Evolutionary conservation across 768 basidiomycete genomes (phyloP), one percentile per base, ranked within the genome.

Genomic region (Amanita rimosa): DNA sequence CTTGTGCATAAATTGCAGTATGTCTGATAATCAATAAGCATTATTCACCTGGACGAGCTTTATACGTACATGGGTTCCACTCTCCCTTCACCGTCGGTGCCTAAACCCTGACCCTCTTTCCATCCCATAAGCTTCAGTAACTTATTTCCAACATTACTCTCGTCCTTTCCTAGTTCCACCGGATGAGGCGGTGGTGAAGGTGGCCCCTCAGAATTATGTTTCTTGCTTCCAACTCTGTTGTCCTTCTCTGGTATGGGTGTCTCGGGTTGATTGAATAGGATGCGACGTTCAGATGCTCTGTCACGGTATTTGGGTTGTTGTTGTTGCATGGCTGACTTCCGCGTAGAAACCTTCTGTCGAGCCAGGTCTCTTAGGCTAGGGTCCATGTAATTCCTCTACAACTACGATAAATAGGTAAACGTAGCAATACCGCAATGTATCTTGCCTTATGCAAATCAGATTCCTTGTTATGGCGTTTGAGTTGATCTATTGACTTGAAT

Each of bases 71-170:
- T 81, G 10, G 94, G 93, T 49, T 94, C 90, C 9, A 90, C 81
- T 49, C 92, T 67, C 38, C 94, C 94, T 46, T 89, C 86, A 3
- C 86, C 86, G 41, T 74, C 74, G 6, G 79, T 74, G 0, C 95
- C 95, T 35, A 98, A 66, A 1, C 95, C 94, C 13, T 76, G 81
- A 5, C 94, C 94, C 57, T 86, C 85, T 53, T 75, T 87, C 94
- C 94, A 98, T 0, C 95, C 96, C 94, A 98, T 97, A 79, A 95
- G 94, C 63, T 91, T 90, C 53, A 98, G 64, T 50, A 99, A 62
- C 59, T 90, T 93, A 60, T 94, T 94, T 5, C 96, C 96, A 9
- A 91, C 77, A 56, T 98, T 98, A 36, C 58, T 81, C 44, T 83
- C 79, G 57, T 97, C 93, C 60, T 88, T 70, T 4, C 79, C 87